A percentile compares a stretch with the other conserved stretches of the same genome.
phyloP scores from a whole-genome alignment of 805 yeast genomes.

The Ogataea pini region DNA sequence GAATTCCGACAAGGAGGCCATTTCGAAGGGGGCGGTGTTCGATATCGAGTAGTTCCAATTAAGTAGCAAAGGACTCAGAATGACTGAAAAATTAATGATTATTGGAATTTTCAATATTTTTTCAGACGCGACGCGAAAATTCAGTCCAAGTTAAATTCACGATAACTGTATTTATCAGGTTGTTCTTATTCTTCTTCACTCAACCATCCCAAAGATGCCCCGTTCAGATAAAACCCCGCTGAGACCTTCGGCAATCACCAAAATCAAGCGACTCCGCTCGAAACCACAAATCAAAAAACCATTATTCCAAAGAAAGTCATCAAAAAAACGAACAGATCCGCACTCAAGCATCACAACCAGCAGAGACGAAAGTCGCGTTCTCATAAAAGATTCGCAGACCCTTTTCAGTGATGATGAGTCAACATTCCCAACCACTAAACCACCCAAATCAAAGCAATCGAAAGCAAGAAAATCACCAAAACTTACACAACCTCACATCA shows the following conservation, averaged over 20 bases:
- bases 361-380: slow-evolving; percentile 14
- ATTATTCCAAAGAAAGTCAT: slow-evolving; percentile 2
- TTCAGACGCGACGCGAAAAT: neutral
- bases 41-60: no score
- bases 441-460: neutral
- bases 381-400: slow-evolving; percentile 23
- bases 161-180: no score
- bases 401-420: slow-evolving; percentile 25
- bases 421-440: neutral
- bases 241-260: slow-evolving; percentile 20
- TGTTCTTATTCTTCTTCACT: neutral
- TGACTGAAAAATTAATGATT: neutral
- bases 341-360: slow-evolving; percentile 5
- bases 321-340: neutral
- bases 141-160: no score
- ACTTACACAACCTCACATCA: neutral
- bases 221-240: slow-evolving; percentile 16
- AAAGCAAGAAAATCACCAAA: neutral
- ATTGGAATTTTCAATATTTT: neutral
- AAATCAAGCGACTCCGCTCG: slow-evolving; percentile 11
- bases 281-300: slow-evolving; percentile 6
- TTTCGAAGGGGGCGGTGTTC: no score
- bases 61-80: no score
- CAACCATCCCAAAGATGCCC: slow-evolving; percentile 2
- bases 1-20: slow-evolving; percentile 54